A percentile compares a stretch with the other conserved stretches of the same genome.
These are phyloP conservation scores for Sarocladium strictum DNA, from an alignment of 2,329 filamentous ascomycete genomes.

Conservation along the genomic window DNA sequence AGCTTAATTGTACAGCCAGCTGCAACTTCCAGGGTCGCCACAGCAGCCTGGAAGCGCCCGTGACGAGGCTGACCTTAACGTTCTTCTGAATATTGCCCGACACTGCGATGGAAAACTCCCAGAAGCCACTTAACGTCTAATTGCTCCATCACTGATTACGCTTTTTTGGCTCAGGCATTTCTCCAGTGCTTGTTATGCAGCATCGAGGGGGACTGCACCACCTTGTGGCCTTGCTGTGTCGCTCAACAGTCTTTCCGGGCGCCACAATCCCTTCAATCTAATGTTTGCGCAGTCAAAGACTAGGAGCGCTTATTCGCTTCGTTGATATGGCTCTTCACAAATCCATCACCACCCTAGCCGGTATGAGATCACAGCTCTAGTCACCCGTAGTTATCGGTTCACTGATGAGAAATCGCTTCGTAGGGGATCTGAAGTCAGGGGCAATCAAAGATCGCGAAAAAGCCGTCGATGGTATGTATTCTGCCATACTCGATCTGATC, in stretches of 20 bases:
- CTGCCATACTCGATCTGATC: not conserved
- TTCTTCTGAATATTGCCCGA: no score
- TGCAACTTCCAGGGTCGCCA: not conserved
- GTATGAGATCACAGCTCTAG: not conserved
- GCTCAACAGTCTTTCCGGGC: no score
- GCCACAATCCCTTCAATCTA: no score
- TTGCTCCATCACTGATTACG: no score
- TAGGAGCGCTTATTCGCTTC: not conserved
- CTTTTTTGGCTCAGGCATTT: no score
- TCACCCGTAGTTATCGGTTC: conserved; percentile 10
- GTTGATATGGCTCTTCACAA: conserved; percentile 26
- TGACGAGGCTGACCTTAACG: not conserved
- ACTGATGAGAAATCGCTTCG: not conserved
- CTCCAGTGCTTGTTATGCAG: not conserved
- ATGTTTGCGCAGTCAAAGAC: not conserved
- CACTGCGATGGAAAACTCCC: no score
- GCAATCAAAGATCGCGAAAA: conserved; percentile 31
- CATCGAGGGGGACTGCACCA: not conserved
- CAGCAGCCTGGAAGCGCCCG: not conserved
- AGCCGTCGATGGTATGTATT: conserved; percentile 33
- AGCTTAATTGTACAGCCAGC: not conserved
- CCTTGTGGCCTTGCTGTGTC: not conserved
- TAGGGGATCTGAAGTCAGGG: conserved; percentile 29
- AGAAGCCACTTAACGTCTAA: no score
- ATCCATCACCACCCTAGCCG: conserved; percentile 24